Base-by-base conservation (phyloP, 2,329 filamentous ascomycete species). In the Colletotrichum abscissum region DNA sequence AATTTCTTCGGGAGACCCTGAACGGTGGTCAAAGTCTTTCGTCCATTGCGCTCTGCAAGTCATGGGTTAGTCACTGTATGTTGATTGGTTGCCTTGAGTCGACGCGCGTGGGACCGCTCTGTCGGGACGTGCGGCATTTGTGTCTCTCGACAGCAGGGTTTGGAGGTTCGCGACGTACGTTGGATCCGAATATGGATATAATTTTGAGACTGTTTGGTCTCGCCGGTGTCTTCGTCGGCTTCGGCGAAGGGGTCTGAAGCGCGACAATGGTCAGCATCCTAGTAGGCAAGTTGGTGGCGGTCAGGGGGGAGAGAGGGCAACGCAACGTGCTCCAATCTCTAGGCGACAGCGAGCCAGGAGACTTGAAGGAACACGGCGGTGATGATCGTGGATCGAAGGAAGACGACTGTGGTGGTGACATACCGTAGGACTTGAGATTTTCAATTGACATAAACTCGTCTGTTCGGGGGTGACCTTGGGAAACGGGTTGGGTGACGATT, bases 101-200 rank as follows among this genome's bases (percentile, higher is more conserved):
- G n/a, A 57, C 42, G 28, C 24, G 67, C 46, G 42, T 14, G 49
- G 52, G 52, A 66, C 28, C 60, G 30, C 26, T 24, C 19, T 26
- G 52, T n/a, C 35, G 72, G 64, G 67, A 60, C 60, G 69, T 75
- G 74, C 72, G 68, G 65, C 16, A 72, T 66, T 63, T 42, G 63
- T 33, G n/a, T 26, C 24, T 49, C 57, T 54, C 33, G 14, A 16
- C 22, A 16, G 3, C 22, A 11, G 8, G 14, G 26, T 19, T 26
- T 11, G 19, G 56, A 75, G 67, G 58, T 64, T 26, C 19, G 38
- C 67, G 42, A 92, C 93, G 83, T 92, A 98, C 96, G 97, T 86
- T 99, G 97, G 85, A 98, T 98, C 87, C 97, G 95, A 87, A 99
- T 98, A 89, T 98, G 97, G 86, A 98, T 98, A 86, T 98, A 98